Conservation (phyloP, 2,329 filamentous ascomycete genomes). For the Pestalotiopsis sp. region DNA sequence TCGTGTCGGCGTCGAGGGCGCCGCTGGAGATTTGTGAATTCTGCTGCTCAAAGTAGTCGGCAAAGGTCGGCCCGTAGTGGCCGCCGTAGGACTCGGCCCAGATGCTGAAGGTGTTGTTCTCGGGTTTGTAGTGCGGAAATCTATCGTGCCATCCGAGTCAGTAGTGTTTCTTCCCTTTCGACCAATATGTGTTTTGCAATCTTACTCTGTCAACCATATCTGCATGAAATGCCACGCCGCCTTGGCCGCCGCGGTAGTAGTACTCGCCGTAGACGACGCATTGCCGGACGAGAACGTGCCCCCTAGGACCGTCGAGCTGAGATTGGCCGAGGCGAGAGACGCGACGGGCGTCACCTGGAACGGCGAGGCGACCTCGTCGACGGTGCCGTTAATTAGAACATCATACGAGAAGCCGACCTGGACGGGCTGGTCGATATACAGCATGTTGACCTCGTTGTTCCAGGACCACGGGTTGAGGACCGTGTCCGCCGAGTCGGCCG, state of each 20-base stretch:
- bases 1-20: background rate
- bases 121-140: constrained; percentile 29
- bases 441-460: constrained; percentile 28
- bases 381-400: constrained; percentile 24
- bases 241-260: constrained; percentile 2
- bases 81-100: constrained; percentile 23
- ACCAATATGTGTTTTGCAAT: background rate
- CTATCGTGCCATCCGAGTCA: background rate
- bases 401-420: constrained; percentile 32
- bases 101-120: constrained; percentile 55
- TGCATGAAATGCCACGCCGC: constrained; percentile 17
- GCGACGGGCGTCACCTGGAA: background rate
- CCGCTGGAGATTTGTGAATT: constrained; percentile 2
- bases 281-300: constrained; percentile 11
- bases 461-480: constrained; percentile 22
- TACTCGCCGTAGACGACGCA: constrained; percentile 7
- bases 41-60: constrained; percentile 9
- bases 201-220: constrained; percentile 13
- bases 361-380: constrained; percentile 23
- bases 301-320: background rate
- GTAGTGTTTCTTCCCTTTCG: background rate
- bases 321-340: background rate
- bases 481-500: constrained; percentile 21
- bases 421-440: constrained; percentile 30
- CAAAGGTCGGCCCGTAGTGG: constrained; percentile 17